Conservation (phyloP, 345 rosid genomes). For the Brassica carinata region DNA sequence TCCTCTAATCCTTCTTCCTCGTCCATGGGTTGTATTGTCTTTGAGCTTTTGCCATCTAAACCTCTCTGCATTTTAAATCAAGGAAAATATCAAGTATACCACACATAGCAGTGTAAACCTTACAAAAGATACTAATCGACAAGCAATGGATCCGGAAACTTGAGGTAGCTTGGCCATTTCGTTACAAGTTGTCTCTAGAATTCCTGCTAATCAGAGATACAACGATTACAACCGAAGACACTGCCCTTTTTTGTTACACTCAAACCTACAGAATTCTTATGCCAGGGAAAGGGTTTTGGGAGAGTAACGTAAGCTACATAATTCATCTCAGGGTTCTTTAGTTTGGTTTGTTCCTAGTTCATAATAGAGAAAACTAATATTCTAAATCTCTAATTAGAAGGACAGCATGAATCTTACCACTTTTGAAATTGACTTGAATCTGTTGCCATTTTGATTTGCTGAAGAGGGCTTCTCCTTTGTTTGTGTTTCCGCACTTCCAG, state of each 20-base stretch:
- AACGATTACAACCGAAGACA: not conserved
- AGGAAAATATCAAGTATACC: slow-evolving; percentile 14
- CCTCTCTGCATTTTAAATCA: slow-evolving; percentile 49
- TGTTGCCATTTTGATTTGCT: slow-evolving; percentile 62
- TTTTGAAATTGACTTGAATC: slow-evolving; percentile 59
- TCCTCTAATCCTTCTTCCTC: slow-evolving; percentile 51
- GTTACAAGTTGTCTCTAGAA: not conserved
- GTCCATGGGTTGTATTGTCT: slow-evolving; percentile 42
- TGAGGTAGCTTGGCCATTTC: not conserved
- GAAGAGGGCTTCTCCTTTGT: slow-evolving; percentile 55
- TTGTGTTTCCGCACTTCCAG: slow-evolving; percentile 58
- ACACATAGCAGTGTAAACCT: not conserved
- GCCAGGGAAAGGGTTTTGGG: not conserved
- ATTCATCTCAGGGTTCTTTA: not conserved
- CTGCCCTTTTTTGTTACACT: not conserved
- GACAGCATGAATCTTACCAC: slow-evolving; percentile 40
- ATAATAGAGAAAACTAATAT: too few relatives aligned
- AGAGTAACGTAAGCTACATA: not conserved
- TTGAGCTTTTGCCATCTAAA: slow-evolving; percentile 50
- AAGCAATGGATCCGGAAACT: not conserved
- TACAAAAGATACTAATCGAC: not conserved
- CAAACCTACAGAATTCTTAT: not conserved
- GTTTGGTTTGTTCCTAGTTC: too few relatives aligned
- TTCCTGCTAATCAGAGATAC: not conserved
- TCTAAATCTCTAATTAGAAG: not conserved